Evolutionary conservation across 2,329 filamentous ascomycete genomes (phyloP), one percentile per base, ranked within the genome.

Genomic region (Pyrenochaeta sp.): DNA sequence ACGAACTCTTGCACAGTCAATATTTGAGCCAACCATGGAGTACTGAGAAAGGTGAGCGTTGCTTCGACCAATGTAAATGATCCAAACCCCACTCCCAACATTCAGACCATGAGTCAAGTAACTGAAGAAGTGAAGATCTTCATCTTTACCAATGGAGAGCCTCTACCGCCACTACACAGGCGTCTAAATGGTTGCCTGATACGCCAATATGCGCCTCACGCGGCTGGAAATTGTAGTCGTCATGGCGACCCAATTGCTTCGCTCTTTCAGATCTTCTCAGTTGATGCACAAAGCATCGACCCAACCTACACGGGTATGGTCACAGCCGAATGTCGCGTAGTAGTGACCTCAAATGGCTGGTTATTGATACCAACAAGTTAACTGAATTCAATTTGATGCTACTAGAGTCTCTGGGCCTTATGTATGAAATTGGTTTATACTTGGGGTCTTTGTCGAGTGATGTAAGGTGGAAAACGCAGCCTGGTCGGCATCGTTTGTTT

Each of bases 261-360:
- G 15, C 41, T 63, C 58, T 2, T 37, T 18, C 4, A 21, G n/a
- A 32, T 62, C 42, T 0, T 39, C 41, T 20, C 64, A 60, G 23
- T 66, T 57, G 31, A 66, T 58, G 23, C 58, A 63, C 1, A 52
- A 31, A 30, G 56, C 58, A 30, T 63, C 60, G 0, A 43, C 40
- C 46, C 45, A 63, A 1, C 56, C 17, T 5, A 43, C 11, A 11
- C 45, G 27, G 0, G n/a, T 5, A 3, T 41, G 17, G 11, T 43
- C 18, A 12, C 17, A 7, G 18, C n/a, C 48, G 46, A 3, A 51
- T 27, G 33, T 23, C 23, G 7, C 30, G 42, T 4, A 54, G 42
- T 18, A 30, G 30, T 10, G 48, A 45, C 9, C 15, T 11, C 2
- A 56, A 30, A 4, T 52, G 52, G 10, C 20, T 35, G 1, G 45